Evolutionary conservation across 2,329 filamentous ascomycete species (phyloP).

Genomic region (Fusarium sp.): DNA sequence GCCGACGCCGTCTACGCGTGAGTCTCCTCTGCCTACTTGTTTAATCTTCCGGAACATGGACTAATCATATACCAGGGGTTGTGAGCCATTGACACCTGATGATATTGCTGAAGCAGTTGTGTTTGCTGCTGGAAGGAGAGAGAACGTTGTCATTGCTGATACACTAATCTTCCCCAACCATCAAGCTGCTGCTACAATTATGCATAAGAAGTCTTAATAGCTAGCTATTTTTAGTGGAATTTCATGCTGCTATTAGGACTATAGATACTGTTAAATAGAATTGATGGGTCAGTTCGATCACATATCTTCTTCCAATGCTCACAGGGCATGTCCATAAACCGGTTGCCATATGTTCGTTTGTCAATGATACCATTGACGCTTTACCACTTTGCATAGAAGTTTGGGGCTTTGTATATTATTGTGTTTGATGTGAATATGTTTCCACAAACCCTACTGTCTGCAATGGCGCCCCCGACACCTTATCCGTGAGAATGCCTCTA

Average conservation of each 20-base stretch:
- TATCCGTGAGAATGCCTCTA: not conserved
- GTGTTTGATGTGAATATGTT: not conserved
- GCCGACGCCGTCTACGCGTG: constrained; percentile 90
- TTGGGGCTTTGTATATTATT: not conserved
- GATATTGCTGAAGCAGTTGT: constrained; percentile 93
- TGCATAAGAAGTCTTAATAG: constrained; percentile 46
- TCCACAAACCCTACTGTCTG: not conserved
- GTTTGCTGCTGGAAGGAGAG: constrained; percentile 82
- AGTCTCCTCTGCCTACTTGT: constrained; percentile 46
- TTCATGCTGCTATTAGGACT: not conserved
- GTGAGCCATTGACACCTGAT: constrained; percentile 85
- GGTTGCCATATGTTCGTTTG: not conserved
- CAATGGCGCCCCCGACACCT: not conserved
- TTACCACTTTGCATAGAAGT: not conserved
- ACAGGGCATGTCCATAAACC: not conserved
- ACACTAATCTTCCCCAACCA: constrained; percentile 89
- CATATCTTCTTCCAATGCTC: not conserved
- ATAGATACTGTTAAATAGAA: not conserved
- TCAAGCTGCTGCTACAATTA: constrained; percentile 60
- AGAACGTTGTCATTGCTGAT: constrained; percentile 93
- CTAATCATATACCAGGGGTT: constrained; percentile 62
- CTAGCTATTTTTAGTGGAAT: not conserved
- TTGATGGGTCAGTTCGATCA: not conserved
- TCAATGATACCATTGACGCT: not conserved
- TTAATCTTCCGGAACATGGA: fast-evolving